Evolutionary conservation across 495 filamentous ascomycete species (phyloP).

Genomic region (Terfezia boudieri): DNA sequence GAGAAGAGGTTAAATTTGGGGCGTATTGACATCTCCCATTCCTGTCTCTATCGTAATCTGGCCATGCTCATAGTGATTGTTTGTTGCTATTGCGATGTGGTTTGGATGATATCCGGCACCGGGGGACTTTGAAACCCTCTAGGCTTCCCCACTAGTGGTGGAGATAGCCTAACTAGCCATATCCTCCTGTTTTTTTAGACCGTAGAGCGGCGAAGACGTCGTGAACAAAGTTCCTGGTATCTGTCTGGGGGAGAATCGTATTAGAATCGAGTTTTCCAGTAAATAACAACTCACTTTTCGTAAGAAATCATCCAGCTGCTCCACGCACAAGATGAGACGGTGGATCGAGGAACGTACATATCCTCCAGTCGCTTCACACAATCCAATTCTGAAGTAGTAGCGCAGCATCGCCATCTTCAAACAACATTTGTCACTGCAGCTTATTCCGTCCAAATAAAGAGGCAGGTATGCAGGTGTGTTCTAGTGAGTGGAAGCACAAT

Average conservation of each 20-base stretch:
- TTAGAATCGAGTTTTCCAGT: background rate
- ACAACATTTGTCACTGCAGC: slow-evolving; percentile 35
- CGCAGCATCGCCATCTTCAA: slow-evolving; percentile 50
- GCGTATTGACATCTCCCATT: slow-evolving; percentile 22
- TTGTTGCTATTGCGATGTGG: too few species aligned
- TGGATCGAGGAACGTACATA: slow-evolving; percentile 36
- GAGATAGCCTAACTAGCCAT: too few species aligned
- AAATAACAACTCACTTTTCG: slow-evolving; percentile 37
- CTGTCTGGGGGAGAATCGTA: slow-evolving; percentile 20
- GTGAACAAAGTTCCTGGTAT: slow-evolving; percentile 52
- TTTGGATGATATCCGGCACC: background rate
- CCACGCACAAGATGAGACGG: slow-evolving; percentile 32
- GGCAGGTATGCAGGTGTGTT: too few species aligned
- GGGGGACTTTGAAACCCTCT: slow-evolving; percentile 18
- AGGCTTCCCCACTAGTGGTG: slow-evolving; percentile 8
- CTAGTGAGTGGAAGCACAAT: too few species aligned
- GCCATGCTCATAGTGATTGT: slow-evolving; percentile 5
- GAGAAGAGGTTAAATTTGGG: slow-evolving; percentile 4
- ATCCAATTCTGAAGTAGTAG: slow-evolving; percentile 64
- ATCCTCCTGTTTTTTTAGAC: slow-evolving; percentile 23
- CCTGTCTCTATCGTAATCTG: slow-evolving; percentile 23
- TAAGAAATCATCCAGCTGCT: slow-evolving; percentile 71
- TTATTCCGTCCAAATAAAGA: background rate
- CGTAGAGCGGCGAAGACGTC: slow-evolving; percentile 59
- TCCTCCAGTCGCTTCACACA: slow-evolving; percentile 70